A percentile compares a stretch with the other conserved stretches of the same genome.
These are phyloP conservation scores for Hericium coralloides DNA, from an alignment of 768 basidiomycete genomes.

Conservation along the genomic window DNA sequence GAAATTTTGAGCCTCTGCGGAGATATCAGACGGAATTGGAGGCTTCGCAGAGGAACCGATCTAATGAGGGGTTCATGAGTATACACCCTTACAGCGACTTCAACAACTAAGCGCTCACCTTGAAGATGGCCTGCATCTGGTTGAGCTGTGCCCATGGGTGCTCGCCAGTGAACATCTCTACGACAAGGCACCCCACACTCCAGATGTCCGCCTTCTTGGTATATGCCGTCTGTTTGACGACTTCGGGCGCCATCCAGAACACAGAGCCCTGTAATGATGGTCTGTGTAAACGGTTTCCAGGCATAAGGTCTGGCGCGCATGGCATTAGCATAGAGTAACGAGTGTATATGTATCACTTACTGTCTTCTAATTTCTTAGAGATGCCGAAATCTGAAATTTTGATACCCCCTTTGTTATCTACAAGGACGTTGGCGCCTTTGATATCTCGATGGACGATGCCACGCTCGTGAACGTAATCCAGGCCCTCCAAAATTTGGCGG, in stretches of 20 bases:
- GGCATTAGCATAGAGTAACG: not conserved
- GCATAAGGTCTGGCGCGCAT: slow-evolving; percentile 27
- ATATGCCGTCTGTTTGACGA: slow-evolving; percentile 91
- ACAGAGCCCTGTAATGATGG: slow-evolving; percentile 96
- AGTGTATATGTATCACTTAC: slow-evolving; percentile 39
- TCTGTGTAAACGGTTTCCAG: slow-evolving; percentile 69
- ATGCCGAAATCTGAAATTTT: slow-evolving; percentile 98
- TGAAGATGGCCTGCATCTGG: slow-evolving; percentile 99
- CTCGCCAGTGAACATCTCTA: slow-evolving; percentile 95
- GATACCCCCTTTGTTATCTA: slow-evolving; percentile 95
- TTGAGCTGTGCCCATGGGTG: slow-evolving; percentile 94
- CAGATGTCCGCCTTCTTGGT: slow-evolving; percentile 93
- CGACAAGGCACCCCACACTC: slow-evolving; percentile 91
- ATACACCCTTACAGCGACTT: not conserved
- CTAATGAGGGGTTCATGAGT: slow-evolving; percentile 29
- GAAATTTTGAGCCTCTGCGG: slow-evolving; percentile 81
- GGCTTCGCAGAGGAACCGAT: slow-evolving; percentile 90
- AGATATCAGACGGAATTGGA: slow-evolving; percentile 85
- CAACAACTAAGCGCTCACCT: slow-evolving; percentile 36
- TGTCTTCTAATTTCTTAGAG: slow-evolving; percentile 94
- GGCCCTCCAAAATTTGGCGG: slow-evolving; percentile 80
- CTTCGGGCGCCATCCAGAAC: slow-evolving; percentile 99
- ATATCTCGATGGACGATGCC: slow-evolving; percentile 98
- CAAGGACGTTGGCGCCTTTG: slow-evolving; percentile 97
- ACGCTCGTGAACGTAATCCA: slow-evolving; percentile 85